Conservation (phyloP, 2,329 filamentous ascomycete species). For the Aspergillus nomiae region DNA sequence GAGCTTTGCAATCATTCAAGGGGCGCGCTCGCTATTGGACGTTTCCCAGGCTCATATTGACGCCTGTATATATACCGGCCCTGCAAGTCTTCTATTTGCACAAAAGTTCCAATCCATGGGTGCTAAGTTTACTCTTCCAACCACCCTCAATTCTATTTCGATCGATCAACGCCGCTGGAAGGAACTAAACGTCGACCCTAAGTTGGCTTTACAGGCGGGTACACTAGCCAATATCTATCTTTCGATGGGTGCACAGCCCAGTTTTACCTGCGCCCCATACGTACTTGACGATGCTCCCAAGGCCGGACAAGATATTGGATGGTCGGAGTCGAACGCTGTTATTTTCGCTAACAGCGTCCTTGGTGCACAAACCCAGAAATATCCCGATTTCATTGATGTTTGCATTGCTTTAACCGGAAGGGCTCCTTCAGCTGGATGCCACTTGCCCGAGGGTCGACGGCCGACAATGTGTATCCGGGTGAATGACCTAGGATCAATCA, state of each 20-base stretch:
- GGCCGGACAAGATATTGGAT: conserved; percentile 45
- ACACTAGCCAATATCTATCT: conserved; percentile 42
- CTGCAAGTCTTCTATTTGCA: conserved; percentile 40
- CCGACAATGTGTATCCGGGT: conserved; percentile 9
- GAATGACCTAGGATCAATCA: conserved; percentile 10
- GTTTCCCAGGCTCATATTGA: conserved; percentile 49
- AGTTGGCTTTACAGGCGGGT: conserved; percentile 32
- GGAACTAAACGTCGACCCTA: conserved; percentile 36
- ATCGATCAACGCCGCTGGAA: conserved; percentile 47
- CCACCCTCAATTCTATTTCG: conserved; percentile 48
- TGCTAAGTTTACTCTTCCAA: conserved; percentile 41
- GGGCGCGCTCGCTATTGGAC: conserved; percentile 36
- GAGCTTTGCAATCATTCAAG: conserved; percentile 39
- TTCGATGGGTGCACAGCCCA: conserved; percentile 44
- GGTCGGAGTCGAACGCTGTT: conserved; percentile 52
- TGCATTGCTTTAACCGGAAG: conserved; percentile 47
- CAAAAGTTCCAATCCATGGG: conserved; percentile 37
- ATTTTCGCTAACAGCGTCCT: conserved; percentile 51
- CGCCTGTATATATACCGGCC: conserved; percentile 47
- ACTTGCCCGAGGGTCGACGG: conserved; percentile 26
- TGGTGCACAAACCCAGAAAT: conserved; percentile 49
- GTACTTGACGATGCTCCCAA: conserved; percentile 38
- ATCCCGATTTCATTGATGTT: conserved; percentile 50
- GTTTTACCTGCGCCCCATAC: conserved; percentile 51
- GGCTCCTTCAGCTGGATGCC: conserved; percentile 32